Evolutionary conservation across 345 rosid species (phyloP), one percentile per base, ranked within the genome.

Genomic region (Eucalyptus leucophloia): DNA sequence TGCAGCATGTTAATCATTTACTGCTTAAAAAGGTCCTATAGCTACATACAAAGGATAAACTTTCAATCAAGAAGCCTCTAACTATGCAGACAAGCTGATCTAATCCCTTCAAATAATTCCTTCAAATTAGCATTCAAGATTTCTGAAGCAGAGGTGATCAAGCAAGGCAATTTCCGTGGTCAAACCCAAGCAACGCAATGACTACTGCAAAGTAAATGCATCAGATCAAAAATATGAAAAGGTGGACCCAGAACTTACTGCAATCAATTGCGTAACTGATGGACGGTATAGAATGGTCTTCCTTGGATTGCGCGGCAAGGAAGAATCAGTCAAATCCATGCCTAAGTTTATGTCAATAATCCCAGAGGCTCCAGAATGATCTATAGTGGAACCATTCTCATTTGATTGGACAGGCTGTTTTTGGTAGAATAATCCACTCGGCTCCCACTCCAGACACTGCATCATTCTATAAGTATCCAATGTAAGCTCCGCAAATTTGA

Each of bases 401-500:
- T 95, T 95, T 10, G 93, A 89, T 81, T 95, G 95, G 88, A 90
- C 94, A 40, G 95, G 93, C 17, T 86, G 93, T 89, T 96, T 98
- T 45, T 92, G 94, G 92, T 92, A 95, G 91, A 94, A 93, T 87
- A 97, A 93, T 91, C 97, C 99, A 90, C 96, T 94, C 9, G 98
- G 98, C 88, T 98, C 99, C 99, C 99, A 98, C 91, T 97, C 99
- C 93, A 98, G 91, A 92, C 97, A 97, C 88, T 98, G 99, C 95
- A 98, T 91, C 99, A 96, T 98, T 89, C 99, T 94, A 89, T 94
- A 94, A 37, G 96, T 92, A 92, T 98, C 99, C 93, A 98, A 90
- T 49, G 98, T 97, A 91, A 97, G 93, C 94, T 98, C 99, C 34
- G 99, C 99, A 92, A 95, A 98, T 92, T 97, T 97, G 87, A 96